Evolutionary conservation across 192 early-diverging fungal genomes (phyloP), one percentile per base, ranked within the genome.

Genomic region (Rhizophagus sp.): DNA sequence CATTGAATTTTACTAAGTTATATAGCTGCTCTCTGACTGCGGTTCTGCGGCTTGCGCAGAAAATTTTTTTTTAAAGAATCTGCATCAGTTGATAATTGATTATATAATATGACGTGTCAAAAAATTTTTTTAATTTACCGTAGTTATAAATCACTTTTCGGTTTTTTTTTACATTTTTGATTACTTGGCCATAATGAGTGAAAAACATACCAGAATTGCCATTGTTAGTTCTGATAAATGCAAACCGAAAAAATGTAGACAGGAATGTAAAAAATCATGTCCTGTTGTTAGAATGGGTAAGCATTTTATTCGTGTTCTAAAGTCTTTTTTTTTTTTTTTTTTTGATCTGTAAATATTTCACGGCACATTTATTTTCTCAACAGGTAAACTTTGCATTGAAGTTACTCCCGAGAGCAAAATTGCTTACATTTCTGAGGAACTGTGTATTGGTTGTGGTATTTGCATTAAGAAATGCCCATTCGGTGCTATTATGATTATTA

Each of bases 401-500:
- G 97, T 96, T 44, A 85, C 85, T 57, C 88, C 93, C 17, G 89
- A 89, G n/a, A 91, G 91, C 75, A 98, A 98, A 88, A 96, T 96
- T 73, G 91, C 96, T 12, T 92, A 90, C 82, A 97, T 99, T 77
- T 97, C 97, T 22, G 97, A 99, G 85, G 92, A 94, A 68, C 88
- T 99, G 41, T 99, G 97, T 87, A 98, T 99, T 84, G 97, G 97
- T 81, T 99, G 97, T 85, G 96, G 96, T 88, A 98, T 99, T 80
- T 99, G 97, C 84, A 91, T 92, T 68, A 99, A 99, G 82, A 96
- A 96, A 85, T 99, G 97, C 82, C 97, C 97, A 61, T 98, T 99
- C 83, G 95, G 84, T 66, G 97, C 97, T 34, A 99, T 99, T 81
- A 89, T 90, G 78, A 97, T 99, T 80, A 94, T 99, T 89, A 99